Evolutionary conservation across 768 basidiomycete genomes (phyloP).

Genomic region (Kwoniella dendrophila): DNA sequence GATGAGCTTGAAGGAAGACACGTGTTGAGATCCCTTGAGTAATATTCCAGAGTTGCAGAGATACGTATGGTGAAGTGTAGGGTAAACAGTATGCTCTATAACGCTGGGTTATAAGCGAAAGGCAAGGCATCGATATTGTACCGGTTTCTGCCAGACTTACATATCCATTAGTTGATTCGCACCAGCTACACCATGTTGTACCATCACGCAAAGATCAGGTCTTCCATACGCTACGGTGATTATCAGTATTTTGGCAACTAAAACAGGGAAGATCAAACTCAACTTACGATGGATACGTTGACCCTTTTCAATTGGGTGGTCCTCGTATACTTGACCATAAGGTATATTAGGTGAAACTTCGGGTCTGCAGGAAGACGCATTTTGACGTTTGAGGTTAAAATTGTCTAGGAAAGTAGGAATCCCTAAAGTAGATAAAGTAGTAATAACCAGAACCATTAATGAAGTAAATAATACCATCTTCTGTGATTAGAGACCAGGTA

Average conservation of each 20-base stretch:
- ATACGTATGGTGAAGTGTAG: constrained; percentile 11
- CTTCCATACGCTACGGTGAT: not conserved
- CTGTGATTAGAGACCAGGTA: too few species aligned
- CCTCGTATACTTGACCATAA: not conserved
- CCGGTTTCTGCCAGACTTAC: not conserved
- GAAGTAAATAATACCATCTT: too few species aligned
- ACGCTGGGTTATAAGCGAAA: too few species aligned
- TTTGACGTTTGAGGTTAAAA: too few species aligned
- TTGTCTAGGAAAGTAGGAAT: too few species aligned
- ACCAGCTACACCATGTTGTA: not conserved
- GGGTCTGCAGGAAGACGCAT: not conserved
- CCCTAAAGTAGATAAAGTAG: too few species aligned
- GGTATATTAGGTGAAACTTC: not conserved
- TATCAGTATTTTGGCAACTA: too few species aligned
- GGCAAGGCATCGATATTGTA: too few species aligned
- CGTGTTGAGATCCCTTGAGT: not conserved
- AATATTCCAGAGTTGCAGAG: constrained; percentile 22
- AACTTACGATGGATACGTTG: constrained; percentile 4
- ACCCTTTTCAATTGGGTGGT: not conserved
- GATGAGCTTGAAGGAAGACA: constrained; percentile 2
- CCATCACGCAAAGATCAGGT: constrained; percentile 9
- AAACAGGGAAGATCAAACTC: too few species aligned
- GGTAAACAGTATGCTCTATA: constrained; percentile 16
- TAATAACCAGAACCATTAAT: too few species aligned
- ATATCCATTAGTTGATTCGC: constrained; percentile 6